Evolutionary conservation across 2,329 filamentous ascomycete species (phyloP).

Genomic region (Colletotrichum incanum): DNA sequence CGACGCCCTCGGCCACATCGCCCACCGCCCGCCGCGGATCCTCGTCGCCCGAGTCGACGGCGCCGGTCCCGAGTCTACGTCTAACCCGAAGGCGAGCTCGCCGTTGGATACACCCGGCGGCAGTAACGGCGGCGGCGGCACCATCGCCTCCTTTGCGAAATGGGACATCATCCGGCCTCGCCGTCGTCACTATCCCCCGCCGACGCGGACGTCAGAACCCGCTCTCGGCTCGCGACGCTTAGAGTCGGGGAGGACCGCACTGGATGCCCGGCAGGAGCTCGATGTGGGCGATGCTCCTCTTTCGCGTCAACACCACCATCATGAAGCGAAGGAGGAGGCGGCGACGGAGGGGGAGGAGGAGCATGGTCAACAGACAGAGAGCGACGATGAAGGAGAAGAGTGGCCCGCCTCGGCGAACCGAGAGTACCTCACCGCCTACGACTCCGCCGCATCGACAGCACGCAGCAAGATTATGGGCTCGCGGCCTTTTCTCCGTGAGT

Average conservation of each 20-base stretch:
- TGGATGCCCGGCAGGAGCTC: not conserved
- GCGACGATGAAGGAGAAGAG: slow-evolving; percentile 45
- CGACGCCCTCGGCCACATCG: slow-evolving; percentile 51
- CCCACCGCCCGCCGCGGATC: slow-evolving; percentile 48
- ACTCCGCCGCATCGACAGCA: slow-evolving; percentile 52
- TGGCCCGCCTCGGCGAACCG: slow-evolving; percentile 51
- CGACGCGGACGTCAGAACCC: not conserved
- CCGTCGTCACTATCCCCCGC: not conserved
- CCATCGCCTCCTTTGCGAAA: slow-evolving; percentile 24
- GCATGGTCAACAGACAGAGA: slow-evolving; percentile 17
- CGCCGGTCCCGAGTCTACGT: slow-evolving; percentile 37
- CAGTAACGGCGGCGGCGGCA: not conserved
- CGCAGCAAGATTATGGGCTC: slow-evolving; percentile 51
- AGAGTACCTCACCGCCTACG: slow-evolving; percentile 51
- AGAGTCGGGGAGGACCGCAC: slow-evolving; percentile 2
- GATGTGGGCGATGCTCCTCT: not conserved
- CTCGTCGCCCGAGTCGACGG: slow-evolving; percentile 53
- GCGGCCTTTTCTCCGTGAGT: slow-evolving; percentile 57
- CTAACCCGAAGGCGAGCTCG: not conserved
- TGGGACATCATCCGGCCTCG: slow-evolving; percentile 42
- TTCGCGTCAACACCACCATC: not conserved
- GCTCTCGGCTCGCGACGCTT: slow-evolving; percentile 27
- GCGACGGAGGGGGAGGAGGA: slow-evolving; percentile 17
- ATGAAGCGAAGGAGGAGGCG: slow-evolving; percentile 17
- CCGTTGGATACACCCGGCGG: not conserved